Conservation (phyloP, 139 green algal genomes). For the Tetraselmis chui region DNA sequence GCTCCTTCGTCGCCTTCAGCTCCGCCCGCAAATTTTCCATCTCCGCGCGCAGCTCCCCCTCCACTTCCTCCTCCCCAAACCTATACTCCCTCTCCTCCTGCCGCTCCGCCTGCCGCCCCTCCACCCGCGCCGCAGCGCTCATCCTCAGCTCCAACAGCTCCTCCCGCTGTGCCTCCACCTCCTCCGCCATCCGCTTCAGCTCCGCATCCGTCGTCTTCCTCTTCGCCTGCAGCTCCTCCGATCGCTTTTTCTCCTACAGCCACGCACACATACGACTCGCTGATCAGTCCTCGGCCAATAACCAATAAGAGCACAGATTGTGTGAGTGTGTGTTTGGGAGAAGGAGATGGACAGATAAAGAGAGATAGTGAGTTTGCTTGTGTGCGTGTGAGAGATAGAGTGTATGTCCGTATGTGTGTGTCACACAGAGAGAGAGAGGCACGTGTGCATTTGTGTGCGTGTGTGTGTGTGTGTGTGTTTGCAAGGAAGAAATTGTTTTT, state of each 20-base stretch:
- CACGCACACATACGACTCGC: neutral
- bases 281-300: no score
- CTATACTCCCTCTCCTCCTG: neutral
- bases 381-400: no score
- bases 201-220: neutral
- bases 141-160: neutral
- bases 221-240: neutral
- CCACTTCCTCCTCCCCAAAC: neutral
- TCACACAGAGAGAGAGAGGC: no score
- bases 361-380: no score
- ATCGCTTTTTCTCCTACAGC: neutral
- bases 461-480: no score
- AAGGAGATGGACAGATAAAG: no score
- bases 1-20: neutral
- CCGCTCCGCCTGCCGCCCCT: neutral
- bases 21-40: neutral
- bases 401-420: no score
- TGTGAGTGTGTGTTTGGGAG: no score
- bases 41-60: neutral
- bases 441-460: no score
- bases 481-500: no score
- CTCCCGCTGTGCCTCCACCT: neutral
- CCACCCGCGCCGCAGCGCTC: neutral
- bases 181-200: neutral
- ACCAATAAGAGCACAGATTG: no score